Percentiles rank a stretch among this genome's conserved stretches.
These are phyloP conservation scores for Ophiocordyceps unilateralis DNA, from an alignment of 2,329 filamentous ascomycete species.

Conservation along the genomic window DNA sequence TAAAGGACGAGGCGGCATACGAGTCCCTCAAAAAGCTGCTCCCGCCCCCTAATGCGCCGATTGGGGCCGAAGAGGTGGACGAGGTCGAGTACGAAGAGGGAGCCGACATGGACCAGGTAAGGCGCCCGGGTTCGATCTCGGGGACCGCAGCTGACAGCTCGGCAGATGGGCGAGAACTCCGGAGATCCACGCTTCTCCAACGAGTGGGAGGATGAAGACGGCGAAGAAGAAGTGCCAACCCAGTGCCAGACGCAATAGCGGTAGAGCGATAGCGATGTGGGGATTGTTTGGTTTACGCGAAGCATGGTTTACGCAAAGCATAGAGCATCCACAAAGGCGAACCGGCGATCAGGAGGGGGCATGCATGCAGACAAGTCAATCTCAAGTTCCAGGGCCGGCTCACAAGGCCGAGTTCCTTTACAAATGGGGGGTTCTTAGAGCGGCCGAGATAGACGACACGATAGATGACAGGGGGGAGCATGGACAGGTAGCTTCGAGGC, in stretches of 20 bases:
- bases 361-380: too few relatives aligned
- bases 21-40: slow-evolving; percentile 59
- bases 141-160: slow-evolving; percentile 8
- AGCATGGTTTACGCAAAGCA: not conserved
- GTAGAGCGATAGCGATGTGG: not conserved
- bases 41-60: slow-evolving; percentile 42
- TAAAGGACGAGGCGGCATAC: slow-evolving; percentile 52
- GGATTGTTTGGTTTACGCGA: not conserved
- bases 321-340: not conserved
- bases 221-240: slow-evolving; percentile 40
- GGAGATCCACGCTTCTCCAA: slow-evolving; percentile 48
- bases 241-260: slow-evolving; percentile 59
- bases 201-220: slow-evolving; percentile 57
- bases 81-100: slow-evolving; percentile 79
- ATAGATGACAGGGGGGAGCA: too few relatives aligned
- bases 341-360: too few relatives aligned
- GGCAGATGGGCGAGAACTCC: slow-evolving; percentile 52
- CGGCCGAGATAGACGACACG: too few relatives aligned
- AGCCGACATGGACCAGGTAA: slow-evolving; percentile 62
- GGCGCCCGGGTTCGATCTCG: slow-evolving; percentile 6
- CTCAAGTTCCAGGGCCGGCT: too few relatives aligned
- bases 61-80: slow-evolving; percentile 60
- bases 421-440: too few relatives aligned
- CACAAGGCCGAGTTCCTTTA: too few relatives aligned
- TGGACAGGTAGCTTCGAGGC: too few relatives aligned